A percentile compares a stretch with the other conserved stretches of the same genome.
Evolutionary conservation across 306 rosid species (phyloP).

Genomic region (Acacia melanoxylon): DNA sequence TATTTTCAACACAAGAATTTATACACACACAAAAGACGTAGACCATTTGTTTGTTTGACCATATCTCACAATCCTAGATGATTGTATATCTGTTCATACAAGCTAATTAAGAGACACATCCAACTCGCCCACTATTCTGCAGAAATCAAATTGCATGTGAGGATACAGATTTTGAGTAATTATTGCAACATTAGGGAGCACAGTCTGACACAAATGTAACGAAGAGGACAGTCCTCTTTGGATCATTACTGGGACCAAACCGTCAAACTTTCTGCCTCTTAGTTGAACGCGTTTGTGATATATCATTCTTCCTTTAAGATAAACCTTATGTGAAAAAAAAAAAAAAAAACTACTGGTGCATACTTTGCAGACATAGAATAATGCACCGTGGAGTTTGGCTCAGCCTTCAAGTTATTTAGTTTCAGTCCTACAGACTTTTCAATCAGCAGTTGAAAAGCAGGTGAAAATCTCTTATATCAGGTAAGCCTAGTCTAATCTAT

Average conservation of each 20-base stretch:
- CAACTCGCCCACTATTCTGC: neutral
- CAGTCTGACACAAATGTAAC: neutral
- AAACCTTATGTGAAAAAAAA: neutral
- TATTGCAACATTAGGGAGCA: neutral
- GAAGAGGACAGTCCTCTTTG: conserved; percentile 1
- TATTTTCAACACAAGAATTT: too few relatives aligned
- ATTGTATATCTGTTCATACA: neutral
- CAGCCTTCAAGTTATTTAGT: conserved; percentile 3
- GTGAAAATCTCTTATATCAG: conserved; percentile 1
- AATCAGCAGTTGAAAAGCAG: neutral
- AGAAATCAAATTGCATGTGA: neutral
- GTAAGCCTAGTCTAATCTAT: neutral
- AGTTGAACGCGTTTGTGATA: conserved; percentile 59
- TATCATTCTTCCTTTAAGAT: conserved; percentile 18
- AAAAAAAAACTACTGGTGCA: neutral
- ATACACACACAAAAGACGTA: neutral
- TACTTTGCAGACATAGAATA: too few relatives aligned
- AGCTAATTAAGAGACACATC: neutral
- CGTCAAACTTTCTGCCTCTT: conserved; percentile 76
- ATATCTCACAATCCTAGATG: neutral
- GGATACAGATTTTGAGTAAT: neutral
- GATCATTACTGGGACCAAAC: conserved; percentile 53
- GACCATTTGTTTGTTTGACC: too few relatives aligned
- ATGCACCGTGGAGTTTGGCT: neutral
- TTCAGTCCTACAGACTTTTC: neutral